These are phyloP conservation scores for Termitomyces sp. DNA, from an alignment of 768 basidiomycete species.

Conservation along the genomic window DNA sequence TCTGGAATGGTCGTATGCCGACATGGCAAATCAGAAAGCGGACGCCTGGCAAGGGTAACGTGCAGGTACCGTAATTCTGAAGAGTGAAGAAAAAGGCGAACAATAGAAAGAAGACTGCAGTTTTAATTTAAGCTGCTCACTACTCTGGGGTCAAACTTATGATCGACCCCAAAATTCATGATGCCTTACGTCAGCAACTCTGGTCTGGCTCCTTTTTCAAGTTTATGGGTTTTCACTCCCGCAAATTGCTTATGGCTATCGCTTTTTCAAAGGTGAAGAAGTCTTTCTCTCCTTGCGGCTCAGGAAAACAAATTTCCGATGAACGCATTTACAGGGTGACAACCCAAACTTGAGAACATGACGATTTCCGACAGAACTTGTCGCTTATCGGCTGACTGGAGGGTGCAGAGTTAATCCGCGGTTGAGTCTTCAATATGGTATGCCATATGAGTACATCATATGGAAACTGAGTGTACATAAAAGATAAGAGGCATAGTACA, in stretches of 20 bases:
- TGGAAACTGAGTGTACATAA: background rate
- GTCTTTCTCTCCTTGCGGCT: background rate
- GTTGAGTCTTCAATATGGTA: background rate
- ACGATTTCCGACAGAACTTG: background rate
- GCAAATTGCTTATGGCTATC: background rate
- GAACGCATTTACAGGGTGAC: background rate
- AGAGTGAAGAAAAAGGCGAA: slow-evolving; percentile 5
- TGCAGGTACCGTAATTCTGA: slow-evolving; percentile 8
- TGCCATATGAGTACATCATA: background rate
- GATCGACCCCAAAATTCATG: slow-evolving; percentile 41
- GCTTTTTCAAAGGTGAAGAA: background rate
- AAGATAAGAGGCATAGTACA: background rate
- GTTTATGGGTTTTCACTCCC: background rate
- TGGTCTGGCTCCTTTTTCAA: background rate
- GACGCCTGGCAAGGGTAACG: slow-evolving; percentile 9
- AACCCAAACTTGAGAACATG: background rate
- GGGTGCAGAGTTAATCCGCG: background rate
- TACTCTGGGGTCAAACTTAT: slow-evolving; percentile 32
- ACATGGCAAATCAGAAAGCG: slow-evolving; percentile 30
- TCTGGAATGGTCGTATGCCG: slow-evolving; percentile 48
- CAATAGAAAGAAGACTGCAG: slow-evolving; percentile 9
- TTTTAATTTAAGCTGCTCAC: slow-evolving; percentile 18
- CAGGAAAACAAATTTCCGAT: background rate
- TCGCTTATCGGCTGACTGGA: background rate
- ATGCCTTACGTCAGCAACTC: slow-evolving; percentile 17